phyloP scores from a whole-genome alignment of 2,329 filamentous ascomycete species.

The Alternaria sp. region DNA sequence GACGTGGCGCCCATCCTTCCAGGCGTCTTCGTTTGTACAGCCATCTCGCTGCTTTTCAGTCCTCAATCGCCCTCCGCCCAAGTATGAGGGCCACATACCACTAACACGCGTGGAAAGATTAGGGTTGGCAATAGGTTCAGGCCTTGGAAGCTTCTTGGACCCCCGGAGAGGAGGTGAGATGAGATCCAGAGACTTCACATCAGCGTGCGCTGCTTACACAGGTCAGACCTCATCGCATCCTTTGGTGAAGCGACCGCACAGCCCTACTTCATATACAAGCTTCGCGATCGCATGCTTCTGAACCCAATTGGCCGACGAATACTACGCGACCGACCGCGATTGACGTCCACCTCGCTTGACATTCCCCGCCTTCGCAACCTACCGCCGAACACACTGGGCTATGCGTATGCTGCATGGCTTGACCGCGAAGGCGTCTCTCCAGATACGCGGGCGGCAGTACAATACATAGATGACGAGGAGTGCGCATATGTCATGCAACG shows the following conservation, averaged over 20 bases:
- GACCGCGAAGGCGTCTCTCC: slow-evolving; percentile 92
- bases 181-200: neutral
- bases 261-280: slow-evolving; percentile 92
- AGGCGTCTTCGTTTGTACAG: neutral
- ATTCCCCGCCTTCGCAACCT: slow-evolving; percentile 76
- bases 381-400: slow-evolving; percentile 78
- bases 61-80: slow-evolving; percentile 83
- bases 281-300: slow-evolving; percentile 90
- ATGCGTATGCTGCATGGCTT: slow-evolving; percentile 88
- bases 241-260: slow-evolving; percentile 95
- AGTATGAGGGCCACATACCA: slow-evolving; percentile 92
- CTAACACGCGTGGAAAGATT: slow-evolving; percentile 80
- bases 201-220: slow-evolving; percentile 1
- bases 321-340: slow-evolving; percentile 86
- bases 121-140: slow-evolving; percentile 71
- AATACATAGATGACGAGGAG: slow-evolving; percentile 93
- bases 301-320: slow-evolving; percentile 87
- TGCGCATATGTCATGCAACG: slow-evolving; percentile 99
- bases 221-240: slow-evolving; percentile 85
- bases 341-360: slow-evolving; percentile 76
- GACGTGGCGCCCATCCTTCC: neutral
- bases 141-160: slow-evolving; percentile 70
- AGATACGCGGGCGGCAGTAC: slow-evolving; percentile 82
- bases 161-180: slow-evolving; percentile 77
- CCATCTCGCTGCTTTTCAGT: slow-evolving; percentile 72